These are phyloP conservation scores for Solanum chilense DNA, from an alignment of 257 asterid species.

Conservation along the genomic window DNA sequence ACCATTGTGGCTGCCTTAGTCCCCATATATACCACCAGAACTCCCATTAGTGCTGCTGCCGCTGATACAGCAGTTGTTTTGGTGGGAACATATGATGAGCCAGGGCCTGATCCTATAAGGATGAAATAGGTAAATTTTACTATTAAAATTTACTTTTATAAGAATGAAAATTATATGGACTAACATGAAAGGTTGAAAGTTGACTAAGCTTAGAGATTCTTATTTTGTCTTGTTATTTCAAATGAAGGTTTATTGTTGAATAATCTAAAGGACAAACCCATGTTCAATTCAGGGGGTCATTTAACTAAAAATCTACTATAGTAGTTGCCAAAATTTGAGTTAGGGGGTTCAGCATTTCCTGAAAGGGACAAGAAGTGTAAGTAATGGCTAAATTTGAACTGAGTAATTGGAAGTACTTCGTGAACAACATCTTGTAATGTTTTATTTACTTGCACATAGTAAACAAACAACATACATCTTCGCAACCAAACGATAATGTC, in stretches of 20 bases:
- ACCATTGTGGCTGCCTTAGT: constrained; percentile 60
- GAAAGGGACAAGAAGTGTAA: not conserved
- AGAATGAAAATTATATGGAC: constrained; percentile 2
- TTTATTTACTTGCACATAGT: not conserved
- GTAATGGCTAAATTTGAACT: not conserved
- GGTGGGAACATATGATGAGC: constrained; percentile 65
- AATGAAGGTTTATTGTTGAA: not conserved
- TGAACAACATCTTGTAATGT: not conserved
- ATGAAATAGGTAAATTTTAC: constrained; percentile 40
- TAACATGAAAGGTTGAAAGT: constrained; percentile 1
- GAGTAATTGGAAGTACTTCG: not conserved
- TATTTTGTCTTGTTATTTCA: not conserved
- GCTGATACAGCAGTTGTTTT: constrained; percentile 70
- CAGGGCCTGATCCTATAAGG: constrained; percentile 77
- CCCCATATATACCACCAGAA: constrained; percentile 58
- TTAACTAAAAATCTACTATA: not conserved
- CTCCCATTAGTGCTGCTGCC: constrained; percentile 60
- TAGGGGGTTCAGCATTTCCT: not conserved
- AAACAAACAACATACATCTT: not conserved
- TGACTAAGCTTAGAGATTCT: not conserved
- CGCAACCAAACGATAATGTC: not conserved
- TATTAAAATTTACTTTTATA: constrained; percentile 15
- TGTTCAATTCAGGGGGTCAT: not conserved
- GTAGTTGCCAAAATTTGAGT: not conserved
- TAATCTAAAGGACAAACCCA: not conserved